Percentiles rank a stretch among this genome's conserved stretches.
Evolutionary conservation across 176 grass and related monocot genomes (phyloP).

Genomic region (Aegilops speltoides): DNA sequence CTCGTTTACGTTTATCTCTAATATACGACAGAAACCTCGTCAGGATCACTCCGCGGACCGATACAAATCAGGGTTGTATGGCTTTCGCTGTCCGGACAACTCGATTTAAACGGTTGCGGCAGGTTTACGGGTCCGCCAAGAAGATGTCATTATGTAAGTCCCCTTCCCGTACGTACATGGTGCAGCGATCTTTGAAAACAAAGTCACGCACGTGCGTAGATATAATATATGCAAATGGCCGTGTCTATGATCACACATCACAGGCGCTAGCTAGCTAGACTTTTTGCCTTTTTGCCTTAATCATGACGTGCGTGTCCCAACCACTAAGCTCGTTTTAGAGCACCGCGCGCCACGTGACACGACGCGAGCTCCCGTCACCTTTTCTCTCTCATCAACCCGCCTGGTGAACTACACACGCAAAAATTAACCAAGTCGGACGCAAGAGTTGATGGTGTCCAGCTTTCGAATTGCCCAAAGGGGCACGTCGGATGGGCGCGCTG

Average conservation of each 20-base stretch:
- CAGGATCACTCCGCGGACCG: too few relatives aligned
- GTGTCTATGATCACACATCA: neutral
- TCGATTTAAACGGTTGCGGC: too few relatives aligned
- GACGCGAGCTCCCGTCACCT: neutral
- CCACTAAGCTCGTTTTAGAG: neutral
- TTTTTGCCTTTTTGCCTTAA: neutral
- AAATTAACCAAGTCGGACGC: neutral
- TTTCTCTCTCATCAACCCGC: neutral
- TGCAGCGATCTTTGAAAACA: neutral
- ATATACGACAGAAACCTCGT: too few relatives aligned
- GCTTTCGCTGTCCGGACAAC: too few relatives aligned
- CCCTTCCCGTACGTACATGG: neutral
- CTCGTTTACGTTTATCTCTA: too few relatives aligned
- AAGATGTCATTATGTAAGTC: too few relatives aligned
- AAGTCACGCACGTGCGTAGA: neutral
- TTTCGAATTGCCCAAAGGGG: neutral
- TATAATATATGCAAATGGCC: neutral
- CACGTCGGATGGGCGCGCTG: neutral
- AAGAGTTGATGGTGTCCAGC: neutral
- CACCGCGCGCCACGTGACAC: slow-evolving; percentile 11
- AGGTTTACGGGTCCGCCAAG: too few relatives aligned
- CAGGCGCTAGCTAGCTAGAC: too few relatives aligned
- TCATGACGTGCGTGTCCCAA: neutral
- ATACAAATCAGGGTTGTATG: too few relatives aligned
- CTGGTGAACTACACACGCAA: neutral